These are phyloP conservation scores for Pichia sp. DNA, from an alignment of 1,139 yeast genomes.

Conservation along the genomic window DNA sequence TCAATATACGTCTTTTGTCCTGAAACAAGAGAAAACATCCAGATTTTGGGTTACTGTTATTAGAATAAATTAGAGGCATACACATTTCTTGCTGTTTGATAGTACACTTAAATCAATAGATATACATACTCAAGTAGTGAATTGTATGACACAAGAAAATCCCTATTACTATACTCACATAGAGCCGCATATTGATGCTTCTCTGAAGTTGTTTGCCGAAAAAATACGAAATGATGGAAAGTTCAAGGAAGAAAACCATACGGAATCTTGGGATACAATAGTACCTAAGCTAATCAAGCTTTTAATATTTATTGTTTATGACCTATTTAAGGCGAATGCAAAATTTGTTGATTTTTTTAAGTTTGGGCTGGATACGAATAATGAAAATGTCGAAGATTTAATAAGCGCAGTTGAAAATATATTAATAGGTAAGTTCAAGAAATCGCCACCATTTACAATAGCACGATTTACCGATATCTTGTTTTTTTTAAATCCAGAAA, in stretches of 20 bases:
- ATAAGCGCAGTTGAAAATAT: slow-evolving; percentile 1
- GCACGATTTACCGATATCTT: slow-evolving; percentile 5
- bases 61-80: too few species aligned
- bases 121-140: too few species aligned
- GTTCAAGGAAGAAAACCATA: background rate
- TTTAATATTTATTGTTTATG: background rate
- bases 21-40: too few species aligned
- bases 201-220: background rate
- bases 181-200: background rate
- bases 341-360: background rate
- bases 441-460: slow-evolving; percentile 20
- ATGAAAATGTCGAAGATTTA: slow-evolving; percentile 6
- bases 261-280: background rate
- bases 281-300: background rate
- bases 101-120: too few species aligned
- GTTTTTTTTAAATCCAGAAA: background rate
- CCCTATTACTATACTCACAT: background rate
- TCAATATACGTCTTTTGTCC: too few species aligned
- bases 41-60: too few species aligned
- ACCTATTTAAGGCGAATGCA: background rate
- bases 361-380: background rate
- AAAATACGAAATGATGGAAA: background rate
- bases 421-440: slow-evolving; percentile 2
- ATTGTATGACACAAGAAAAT: background rate
- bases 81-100: too few species aligned